A percentile compares a stretch with the other conserved stretches of the same genome.
These are phyloP conservation scores for Porpolomopsis calyptriformis DNA, from an alignment of 768 basidiomycete genomes.

Conservation along the genomic window DNA sequence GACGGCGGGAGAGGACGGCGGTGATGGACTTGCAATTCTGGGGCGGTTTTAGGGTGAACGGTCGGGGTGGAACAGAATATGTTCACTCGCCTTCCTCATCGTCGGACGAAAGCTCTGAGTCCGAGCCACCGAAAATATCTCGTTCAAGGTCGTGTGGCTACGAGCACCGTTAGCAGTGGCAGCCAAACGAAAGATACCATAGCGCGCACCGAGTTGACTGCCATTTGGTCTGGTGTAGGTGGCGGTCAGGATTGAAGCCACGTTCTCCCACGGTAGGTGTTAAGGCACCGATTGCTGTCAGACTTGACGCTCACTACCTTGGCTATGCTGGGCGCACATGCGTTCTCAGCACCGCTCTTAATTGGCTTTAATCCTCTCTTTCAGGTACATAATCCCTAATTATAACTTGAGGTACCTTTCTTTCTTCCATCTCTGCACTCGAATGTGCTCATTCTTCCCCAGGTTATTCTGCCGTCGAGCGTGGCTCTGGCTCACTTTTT, in stretches of 20 bases:
- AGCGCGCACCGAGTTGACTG: not conserved
- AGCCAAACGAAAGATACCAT: not conserved
- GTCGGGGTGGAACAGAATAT: slow-evolving; percentile 1
- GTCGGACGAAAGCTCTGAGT: slow-evolving; percentile 74
- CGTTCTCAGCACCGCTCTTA: no score
- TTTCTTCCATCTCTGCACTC: no score
- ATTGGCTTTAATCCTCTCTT: no score
- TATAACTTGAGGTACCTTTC: no score
- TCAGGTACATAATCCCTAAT: no score
- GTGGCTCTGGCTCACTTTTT: no score
- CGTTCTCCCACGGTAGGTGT: not conserved
- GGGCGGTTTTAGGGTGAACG: not conserved
- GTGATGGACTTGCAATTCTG: slow-evolving; percentile 34
- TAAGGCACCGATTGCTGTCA: no score
- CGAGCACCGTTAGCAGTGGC: not conserved
- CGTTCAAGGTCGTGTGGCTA: slow-evolving; percentile 37
- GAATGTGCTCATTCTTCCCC: no score
- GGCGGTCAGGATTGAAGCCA: not conserved
- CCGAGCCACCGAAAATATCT: slow-evolving; percentile 74
- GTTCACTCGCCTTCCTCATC: slow-evolving; percentile 55
- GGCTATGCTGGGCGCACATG: no score
- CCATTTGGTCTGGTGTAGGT: not conserved
- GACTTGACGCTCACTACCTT: no score
- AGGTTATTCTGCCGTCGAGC: no score
- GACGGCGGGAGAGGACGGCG: slow-evolving; percentile 21